phyloP scores from a whole-genome alignment of 805 yeast genomes.

The Saturnispora ahearnii region DNA sequence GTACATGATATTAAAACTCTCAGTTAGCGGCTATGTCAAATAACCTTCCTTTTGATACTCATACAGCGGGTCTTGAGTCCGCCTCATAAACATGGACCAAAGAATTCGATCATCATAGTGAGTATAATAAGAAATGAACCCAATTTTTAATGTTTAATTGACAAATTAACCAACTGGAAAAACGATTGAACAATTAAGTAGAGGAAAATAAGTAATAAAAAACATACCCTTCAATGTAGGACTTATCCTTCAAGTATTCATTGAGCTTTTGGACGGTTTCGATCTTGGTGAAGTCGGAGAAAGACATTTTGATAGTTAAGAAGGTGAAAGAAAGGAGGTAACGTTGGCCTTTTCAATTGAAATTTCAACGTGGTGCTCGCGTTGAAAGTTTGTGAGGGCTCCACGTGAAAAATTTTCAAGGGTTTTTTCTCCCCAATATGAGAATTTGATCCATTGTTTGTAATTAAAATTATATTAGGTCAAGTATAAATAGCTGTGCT shows the following conservation, averaged over 20 bases:
- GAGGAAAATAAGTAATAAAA: neutral
- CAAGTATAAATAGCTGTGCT: no score
- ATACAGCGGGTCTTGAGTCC: slow-evolving; percentile 91
- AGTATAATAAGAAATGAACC: neutral
- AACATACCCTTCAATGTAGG: slow-evolving; percentile 94
- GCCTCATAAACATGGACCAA: slow-evolving; percentile 98
- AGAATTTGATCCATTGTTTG: no score
- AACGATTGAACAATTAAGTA: neutral
- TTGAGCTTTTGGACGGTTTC: slow-evolving; percentile 69
- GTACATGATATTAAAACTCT: neutral
- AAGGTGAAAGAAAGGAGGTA: neutral
- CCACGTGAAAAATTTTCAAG: neutral
- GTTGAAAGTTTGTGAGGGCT: neutral
- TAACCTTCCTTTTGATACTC: slow-evolving; percentile 56
- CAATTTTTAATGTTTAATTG: neutral
- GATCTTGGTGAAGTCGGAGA: slow-evolving; percentile 71
- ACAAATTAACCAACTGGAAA: neutral
- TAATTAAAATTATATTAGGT: no score
- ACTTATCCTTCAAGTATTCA: slow-evolving; percentile 83
- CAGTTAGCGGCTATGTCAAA: slow-evolving; percentile 21
- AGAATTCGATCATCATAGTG: slow-evolving; percentile 54
- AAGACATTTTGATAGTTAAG: slow-evolving; percentile 43
- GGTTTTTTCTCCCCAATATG: neutral
- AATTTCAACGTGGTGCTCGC: slow-evolving; percentile 1
- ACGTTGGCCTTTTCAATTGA: slow-evolving; percentile 1